Evolutionary conservation across 2,329 filamentous ascomycete genomes (phyloP), one percentile per base, ranked within the genome.

Genomic region (Trichoderma hamatum): DNA sequence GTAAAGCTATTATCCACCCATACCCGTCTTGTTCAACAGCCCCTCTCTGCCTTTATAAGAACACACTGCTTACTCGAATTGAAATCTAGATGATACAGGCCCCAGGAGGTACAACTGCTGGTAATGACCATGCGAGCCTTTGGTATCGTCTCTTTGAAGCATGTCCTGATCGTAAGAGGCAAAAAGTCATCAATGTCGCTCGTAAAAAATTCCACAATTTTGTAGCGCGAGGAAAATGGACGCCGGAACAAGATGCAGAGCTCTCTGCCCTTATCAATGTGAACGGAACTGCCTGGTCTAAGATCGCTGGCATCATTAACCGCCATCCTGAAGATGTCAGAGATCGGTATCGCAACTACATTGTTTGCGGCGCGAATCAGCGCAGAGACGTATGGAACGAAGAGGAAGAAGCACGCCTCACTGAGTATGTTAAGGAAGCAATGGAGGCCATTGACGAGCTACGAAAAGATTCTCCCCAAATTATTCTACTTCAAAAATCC

Each of bases 321-420:
- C 88, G 92, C 6, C 85, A 88, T 49, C 83, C 86, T 0, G 86
- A 88, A 70, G 90, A 93, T 75, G 84, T 89, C 64, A 86, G 90
- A 62, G 90, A 93, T 76, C 88, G 91, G 3, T 92, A 89, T 82
- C 84, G 89, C 49, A 91, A 92, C 73, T 89, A 90, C 73, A 79
- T 91, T 26, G 80, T 89, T 56, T 89, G 87, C 66, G 85, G 85
- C 24, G 82, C 85, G 6, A 83, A 82, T 0, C 80, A 82, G 68
- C 83, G 82, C 36, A 84, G 82, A 52, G 84, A 86, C 39, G 77
- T 80, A 1, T 94, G 92, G 91, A 82, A 81, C 1, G 78, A 84
- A 21, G 81, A 84, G 0, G 91, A 94, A 73, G 88, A 91, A 73
- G 77, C 80, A 0, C 78, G 76, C 11, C 79, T 92, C 30, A 80